A percentile compares a stretch with the other conserved stretches of the same genome.
Conservation (phyloP, 169 alveolate genomes). For the Plasmodium relictum region DNA sequence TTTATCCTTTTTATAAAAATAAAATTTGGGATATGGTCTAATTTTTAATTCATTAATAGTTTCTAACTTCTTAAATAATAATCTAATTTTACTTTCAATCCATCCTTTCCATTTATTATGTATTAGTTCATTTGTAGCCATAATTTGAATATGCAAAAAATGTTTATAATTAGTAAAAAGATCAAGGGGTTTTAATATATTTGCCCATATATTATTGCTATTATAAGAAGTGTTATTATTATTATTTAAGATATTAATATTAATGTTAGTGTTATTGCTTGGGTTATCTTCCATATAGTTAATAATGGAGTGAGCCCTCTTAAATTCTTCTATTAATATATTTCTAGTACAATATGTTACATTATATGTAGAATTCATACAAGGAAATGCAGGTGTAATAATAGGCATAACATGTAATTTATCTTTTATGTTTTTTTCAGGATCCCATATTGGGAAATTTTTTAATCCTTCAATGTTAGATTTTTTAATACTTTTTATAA, state of each 20-base stretch:
- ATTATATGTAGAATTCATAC: slow-evolving; percentile 97
- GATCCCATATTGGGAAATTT: slow-evolving; percentile 94
- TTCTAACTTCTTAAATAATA: slow-evolving; percentile 87
- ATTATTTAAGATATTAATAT: background rate
- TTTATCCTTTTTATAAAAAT: slow-evolving; percentile 46
- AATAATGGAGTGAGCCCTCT: slow-evolving; percentile 83
- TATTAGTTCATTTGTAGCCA: slow-evolving; percentile 86
- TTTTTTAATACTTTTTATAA: slow-evolving; percentile 91
- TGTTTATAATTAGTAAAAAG: slow-evolving; percentile 86
- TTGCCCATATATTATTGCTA: slow-evolving; percentile 80
- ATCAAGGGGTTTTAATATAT: slow-evolving; percentile 84
- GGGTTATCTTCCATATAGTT: slow-evolving; percentile 76
- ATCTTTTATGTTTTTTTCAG: slow-evolving; percentile 90
- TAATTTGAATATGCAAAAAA: slow-evolving; percentile 86
- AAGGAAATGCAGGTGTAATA: slow-evolving; percentile 98
- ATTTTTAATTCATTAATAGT: slow-evolving; percentile 84
- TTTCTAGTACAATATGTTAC: slow-evolving; percentile 95
- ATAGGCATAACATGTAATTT: slow-evolving; percentile 95
- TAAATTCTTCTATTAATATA: slow-evolving; percentile 94
- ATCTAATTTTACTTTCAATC: slow-evolving; percentile 89
- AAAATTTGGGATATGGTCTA: slow-evolving; percentile 87
- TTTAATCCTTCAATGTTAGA: slow-evolving; percentile 90
- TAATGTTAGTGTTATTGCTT: slow-evolving; percentile 30
- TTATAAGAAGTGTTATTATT: background rate
- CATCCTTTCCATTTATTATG: slow-evolving; percentile 90